Percentiles rank a stretch among this genome's conserved stretches.
phyloP scores from a whole-genome alignment of 768 basidiomycete genomes.

The Royoungia palumana region DNA sequence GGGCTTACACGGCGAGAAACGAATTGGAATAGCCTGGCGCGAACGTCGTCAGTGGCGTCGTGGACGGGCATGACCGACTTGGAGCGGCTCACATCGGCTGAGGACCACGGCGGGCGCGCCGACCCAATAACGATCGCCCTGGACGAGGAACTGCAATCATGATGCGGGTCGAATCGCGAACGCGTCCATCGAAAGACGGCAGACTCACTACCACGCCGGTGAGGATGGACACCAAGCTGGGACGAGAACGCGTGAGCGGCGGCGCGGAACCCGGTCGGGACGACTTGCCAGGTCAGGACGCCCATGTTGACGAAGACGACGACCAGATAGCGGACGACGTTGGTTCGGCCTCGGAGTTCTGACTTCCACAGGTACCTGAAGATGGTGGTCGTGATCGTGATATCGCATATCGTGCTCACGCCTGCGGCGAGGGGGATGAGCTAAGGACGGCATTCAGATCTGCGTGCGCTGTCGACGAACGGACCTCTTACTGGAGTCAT shows the following conservation, averaged over 20 bases:
- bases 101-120: conserved; percentile 6
- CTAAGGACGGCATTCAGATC: background rate
- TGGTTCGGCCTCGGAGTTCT: conserved; percentile 4
- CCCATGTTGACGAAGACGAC: conserved; percentile 18
- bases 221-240: conserved; percentile 7
- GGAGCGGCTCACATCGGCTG: conserved; percentile 7
- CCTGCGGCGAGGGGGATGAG: conserved; percentile 4
- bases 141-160: conserved; percentile 8
- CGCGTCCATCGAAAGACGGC: rapidly evolving
- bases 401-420: conserved; percentile 9
- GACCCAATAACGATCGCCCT: conserved; percentile 10
- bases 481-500: conserved; percentile 5
- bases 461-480: too few relatives aligned
- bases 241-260: background rate
- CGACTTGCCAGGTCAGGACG: conserved; percentile 11
- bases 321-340: conserved; percentile 4
- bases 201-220: conserved; percentile 9
- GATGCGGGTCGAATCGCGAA: background rate
- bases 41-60: background rate
- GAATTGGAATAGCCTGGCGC: conserved; percentile 16
- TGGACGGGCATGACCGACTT: background rate
- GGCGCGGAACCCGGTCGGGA: background rate
- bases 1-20: conserved; percentile 9
- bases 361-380: conserved; percentile 13
- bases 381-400: conserved; percentile 9